Conservation (phyloP, 257 asterid genomes). For the Solanum clarkiae region DNA sequence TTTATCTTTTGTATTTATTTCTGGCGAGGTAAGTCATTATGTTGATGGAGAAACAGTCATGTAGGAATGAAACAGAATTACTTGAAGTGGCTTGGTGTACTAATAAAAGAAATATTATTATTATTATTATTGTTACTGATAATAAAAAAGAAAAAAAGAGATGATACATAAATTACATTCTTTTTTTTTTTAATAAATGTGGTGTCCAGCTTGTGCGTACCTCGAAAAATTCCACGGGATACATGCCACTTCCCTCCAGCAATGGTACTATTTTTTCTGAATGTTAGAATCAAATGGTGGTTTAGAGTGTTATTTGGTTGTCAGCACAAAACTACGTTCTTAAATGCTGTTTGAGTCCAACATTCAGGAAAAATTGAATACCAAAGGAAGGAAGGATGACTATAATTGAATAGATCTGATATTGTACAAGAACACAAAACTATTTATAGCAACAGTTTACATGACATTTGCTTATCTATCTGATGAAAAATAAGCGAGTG, state of each 20-base stretch:
- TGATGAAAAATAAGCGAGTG: background rate
- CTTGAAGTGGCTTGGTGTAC: background rate
- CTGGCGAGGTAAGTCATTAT: background rate
- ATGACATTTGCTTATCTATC: background rate
- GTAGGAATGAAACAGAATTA: background rate
- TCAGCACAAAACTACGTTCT: background rate
- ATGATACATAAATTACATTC: background rate
- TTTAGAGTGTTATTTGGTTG: background rate
- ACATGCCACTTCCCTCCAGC: background rate
- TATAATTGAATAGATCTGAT: background rate
- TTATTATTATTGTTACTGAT: background rate
- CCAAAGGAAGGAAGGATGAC: background rate
- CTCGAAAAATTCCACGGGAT: background rate
- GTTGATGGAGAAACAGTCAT: background rate
- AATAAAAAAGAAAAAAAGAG: background rate
- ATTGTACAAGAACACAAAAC: background rate
- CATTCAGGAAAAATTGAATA: background rate
- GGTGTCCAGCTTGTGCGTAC: background rate
- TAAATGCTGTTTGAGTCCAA: background rate
- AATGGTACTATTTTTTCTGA: background rate
- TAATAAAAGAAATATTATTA: background rate
- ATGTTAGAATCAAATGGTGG: background rate
- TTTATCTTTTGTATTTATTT: background rate
- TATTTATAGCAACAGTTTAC: background rate
- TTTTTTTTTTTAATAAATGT: background rate